Base-by-base conservation (phyloP, 2,329 filamentous ascomycete genomes). In the Botrytis fragariae region DNA sequence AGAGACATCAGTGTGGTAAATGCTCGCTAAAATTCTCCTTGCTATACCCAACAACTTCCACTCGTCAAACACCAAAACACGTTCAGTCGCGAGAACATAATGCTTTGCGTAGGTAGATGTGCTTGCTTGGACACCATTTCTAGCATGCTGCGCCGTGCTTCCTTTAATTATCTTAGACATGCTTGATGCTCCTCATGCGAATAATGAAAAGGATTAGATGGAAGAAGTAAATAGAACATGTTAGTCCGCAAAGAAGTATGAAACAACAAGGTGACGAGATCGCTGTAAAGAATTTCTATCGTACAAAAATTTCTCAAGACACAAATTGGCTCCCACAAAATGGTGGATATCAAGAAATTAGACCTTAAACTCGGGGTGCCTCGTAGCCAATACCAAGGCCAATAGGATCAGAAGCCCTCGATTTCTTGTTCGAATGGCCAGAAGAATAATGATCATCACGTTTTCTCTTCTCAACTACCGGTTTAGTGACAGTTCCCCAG, bases 401-500 rank as follows among this genome's bases (percentile, higher is more conserved):
- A 79, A 89, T 83, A 72, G 82, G 82, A 45, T 84, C 84, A 37
- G 63, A 83, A 73, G 83, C 79, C 76, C 86, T 85, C 42, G 84
- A 81, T 78, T 86, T 87, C 82, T 90, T 91, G 22, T 82, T 79
- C 45, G 72, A 42, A 70, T 73, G 69, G 25, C 73, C 72, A 22
- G 42, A 37, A 37, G 44, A 32, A 65, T 74, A 67, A 10, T 73
- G 60, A 35, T 78, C 78, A 39, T 77, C 77, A 6, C 74, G 75
- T 73, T 79, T 81, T 35, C 79, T 74, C 78, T 81, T 81, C 12
- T 84, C 83, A 72, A 83, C 79, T 61, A 84, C 84, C 22, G 84
- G 80, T 81, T 92, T 92, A 77, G 85, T 88, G 42, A 71, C 59
- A 32, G 91, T 85, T 0, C 89, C 89, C 78, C 90, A 91, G 7